These are phyloP conservation scores for Petunia secreta DNA, from an alignment of 257 asterid species.

Conservation along the genomic window DNA sequence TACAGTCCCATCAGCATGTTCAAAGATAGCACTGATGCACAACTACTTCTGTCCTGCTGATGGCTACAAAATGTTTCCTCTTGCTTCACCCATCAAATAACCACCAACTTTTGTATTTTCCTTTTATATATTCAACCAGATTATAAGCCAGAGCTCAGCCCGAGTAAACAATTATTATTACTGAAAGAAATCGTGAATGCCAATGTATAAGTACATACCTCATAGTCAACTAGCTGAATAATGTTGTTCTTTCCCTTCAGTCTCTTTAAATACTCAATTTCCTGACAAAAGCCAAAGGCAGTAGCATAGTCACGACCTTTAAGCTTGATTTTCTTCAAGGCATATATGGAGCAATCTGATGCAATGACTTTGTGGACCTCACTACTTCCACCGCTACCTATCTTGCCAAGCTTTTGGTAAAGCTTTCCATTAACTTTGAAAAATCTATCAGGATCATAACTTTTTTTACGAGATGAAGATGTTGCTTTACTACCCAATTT, in stretches of 20 bases:
- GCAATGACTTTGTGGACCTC: conserved; percentile 99
- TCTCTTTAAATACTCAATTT: conserved; percentile 77
- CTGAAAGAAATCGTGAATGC: conserved; percentile 1
- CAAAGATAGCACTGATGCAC: neutral
- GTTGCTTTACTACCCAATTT: conserved; percentile 63
- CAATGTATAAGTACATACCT: conserved; percentile 55
- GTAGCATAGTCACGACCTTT: conserved; percentile 99
- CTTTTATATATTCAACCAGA: neutral
- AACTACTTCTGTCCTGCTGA: neutral
- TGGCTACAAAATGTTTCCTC: neutral
- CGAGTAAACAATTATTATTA: neutral
- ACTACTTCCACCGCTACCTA: conserved; percentile 99
- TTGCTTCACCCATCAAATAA: neutral
- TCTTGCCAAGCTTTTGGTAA: conserved; percentile 97
- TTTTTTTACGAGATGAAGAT: conserved; percentile 76
- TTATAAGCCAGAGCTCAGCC: neutral
- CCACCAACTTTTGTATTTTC: neutral
- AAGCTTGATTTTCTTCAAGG: conserved; percentile 90
- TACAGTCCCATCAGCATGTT: neutral
- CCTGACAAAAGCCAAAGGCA: conserved; percentile 97
- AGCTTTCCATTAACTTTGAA: conserved; percentile 95
- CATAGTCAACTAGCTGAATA: conserved; percentile 91
- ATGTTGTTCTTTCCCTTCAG: conserved; percentile 84
- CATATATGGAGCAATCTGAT: conserved; percentile 87
- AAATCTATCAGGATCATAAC: conserved; percentile 81